Base-by-base conservation (phyloP, 1,284 basidiomycete species). In the Cutaneotrichosporon dermatis region DNA sequence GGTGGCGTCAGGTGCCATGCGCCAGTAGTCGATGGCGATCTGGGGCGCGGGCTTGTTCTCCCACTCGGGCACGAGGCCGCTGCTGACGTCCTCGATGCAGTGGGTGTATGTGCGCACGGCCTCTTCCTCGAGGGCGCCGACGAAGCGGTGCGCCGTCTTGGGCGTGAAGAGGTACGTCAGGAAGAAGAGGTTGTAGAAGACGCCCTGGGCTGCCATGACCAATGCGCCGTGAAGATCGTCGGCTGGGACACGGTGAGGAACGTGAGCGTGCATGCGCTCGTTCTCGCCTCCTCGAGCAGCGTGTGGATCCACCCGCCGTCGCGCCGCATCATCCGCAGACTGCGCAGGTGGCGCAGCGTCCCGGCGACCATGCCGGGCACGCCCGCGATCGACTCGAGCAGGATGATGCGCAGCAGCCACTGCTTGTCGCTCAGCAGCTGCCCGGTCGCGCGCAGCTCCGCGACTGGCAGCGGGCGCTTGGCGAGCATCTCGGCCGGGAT, bases 291-390 rank as follows among this genome's bases (percentile, higher is more conserved):
- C 74, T 93, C 89, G 34, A 95, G 80, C 43, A 92, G 83, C 4
- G 90, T 92, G 62, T 85, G 82, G 65, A 87, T 85, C 90, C 92
- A 96, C 55, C 92, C 92, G 57, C 86, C 87, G 76, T 96, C 92
- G 52, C 92, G 85, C 66, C 86, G 84, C 87, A 96, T 88, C 35
- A 92, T 79, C 51, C 92, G 84, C 40, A 95, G 80, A 73, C 88
- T 90, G 45, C 84, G 83, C 33, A 95, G 81, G 79, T 95, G 92
- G 40, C 92, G 84, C 46, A 92, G 80, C 35, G 89, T 89, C 2
- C 90, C 93, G 11, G 87, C 92, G 1, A 93, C 91, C 91, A 95
- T 94, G 2, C 93, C 93, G 10, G 92, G 91, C 6, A 93, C 93
- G 42, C 91, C 95, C 5, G 95, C 95, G 54, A 96, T 85, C 55